Conservation (phyloP, 1,284 basidiomycete genomes). For the Moesziomyces sp. region DNA sequence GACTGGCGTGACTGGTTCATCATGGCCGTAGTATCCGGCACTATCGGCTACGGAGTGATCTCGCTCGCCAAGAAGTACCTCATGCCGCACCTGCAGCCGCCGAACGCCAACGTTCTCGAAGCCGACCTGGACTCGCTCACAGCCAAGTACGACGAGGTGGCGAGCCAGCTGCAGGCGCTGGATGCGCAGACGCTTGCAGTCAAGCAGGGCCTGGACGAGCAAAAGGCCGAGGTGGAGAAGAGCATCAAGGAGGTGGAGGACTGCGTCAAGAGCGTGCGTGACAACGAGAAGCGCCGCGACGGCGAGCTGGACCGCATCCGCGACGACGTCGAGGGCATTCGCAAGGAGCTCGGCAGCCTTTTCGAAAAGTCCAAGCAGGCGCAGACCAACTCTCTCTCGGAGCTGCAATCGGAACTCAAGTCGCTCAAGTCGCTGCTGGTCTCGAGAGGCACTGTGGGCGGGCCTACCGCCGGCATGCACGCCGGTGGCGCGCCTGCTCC, state of each 20-base stretch:
- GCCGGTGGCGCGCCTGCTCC: slow-evolving; percentile 13
- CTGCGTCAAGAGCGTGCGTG: slow-evolving; percentile 80
- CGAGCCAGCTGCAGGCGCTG: slow-evolving; percentile 77
- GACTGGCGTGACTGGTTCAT: slow-evolving; percentile 72
- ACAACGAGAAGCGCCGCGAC: slow-evolving; percentile 80
- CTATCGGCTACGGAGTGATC: slow-evolving; percentile 86
- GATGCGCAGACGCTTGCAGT: slow-evolving; percentile 81
- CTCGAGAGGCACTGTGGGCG: slow-evolving; percentile 76
- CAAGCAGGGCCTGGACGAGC: slow-evolving; percentile 81
- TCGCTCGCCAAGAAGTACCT: slow-evolving; percentile 92
- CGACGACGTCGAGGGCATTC: slow-evolving; percentile 73
- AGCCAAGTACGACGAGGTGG: slow-evolving; percentile 92
- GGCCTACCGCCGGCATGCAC: slow-evolving; percentile 50
- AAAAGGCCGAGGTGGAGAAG: slow-evolving; percentile 80
- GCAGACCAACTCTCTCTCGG: slow-evolving; percentile 74
- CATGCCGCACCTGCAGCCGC: slow-evolving; percentile 89
- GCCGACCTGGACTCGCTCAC: slow-evolving; percentile 84
- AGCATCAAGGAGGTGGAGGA: slow-evolving; percentile 83
- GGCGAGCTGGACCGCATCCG: slow-evolving; percentile 89
- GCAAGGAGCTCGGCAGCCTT: slow-evolving; percentile 93
- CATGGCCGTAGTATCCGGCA: slow-evolving; percentile 90
- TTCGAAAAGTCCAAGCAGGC: slow-evolving; percentile 89
- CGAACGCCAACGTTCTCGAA: slow-evolving; percentile 87
- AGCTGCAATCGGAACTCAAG: slow-evolving; percentile 92
- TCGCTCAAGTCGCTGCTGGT: slow-evolving; percentile 91